A percentile compares a stretch with the other conserved stretches of the same genome.
phyloP scores from a whole-genome alignment of 2,329 filamentous ascomycete species.

The Colletotrichum tabaci region DNA sequence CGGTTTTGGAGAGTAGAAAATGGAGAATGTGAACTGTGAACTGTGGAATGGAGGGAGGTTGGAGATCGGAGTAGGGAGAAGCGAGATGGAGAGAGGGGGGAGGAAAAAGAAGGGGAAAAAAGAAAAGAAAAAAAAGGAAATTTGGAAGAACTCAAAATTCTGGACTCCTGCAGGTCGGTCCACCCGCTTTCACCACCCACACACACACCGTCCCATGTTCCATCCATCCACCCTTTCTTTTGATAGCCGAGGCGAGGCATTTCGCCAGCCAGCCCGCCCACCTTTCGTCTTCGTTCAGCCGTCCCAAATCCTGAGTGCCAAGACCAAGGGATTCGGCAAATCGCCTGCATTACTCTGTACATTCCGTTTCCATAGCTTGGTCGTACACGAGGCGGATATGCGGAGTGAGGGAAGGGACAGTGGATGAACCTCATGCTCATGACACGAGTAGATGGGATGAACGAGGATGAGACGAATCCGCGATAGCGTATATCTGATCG shows the following conservation, averaged over 20 bases:
- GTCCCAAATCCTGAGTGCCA: slow-evolving; percentile 28
- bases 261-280: not conserved
- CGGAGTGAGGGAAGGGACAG: not conserved
- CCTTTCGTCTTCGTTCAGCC: not conserved
- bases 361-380: not conserved
- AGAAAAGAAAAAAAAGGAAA: not conserved
- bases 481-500: not conserved
- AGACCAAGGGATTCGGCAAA: slow-evolving; percentile 5
- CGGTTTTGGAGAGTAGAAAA: not conserved
- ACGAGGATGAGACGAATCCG: not conserved
- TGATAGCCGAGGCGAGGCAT: not conserved
- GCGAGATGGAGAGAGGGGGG: not conserved
- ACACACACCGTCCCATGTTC: not conserved
- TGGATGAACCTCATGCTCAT: not conserved
- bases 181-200: not conserved
- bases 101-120: not conserved
- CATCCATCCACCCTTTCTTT: not conserved
- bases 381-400: not conserved
- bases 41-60: not conserved
- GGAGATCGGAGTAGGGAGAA: too few relatives aligned
- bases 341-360: not conserved
- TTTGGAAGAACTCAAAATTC: not conserved
- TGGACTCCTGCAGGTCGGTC: slow-evolving; percentile 5
- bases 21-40: not conserved
- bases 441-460: not conserved